phyloP scores from a whole-genome alignment of 257 asterid genomes.

The Parsonsia alboflavescens region DNA sequence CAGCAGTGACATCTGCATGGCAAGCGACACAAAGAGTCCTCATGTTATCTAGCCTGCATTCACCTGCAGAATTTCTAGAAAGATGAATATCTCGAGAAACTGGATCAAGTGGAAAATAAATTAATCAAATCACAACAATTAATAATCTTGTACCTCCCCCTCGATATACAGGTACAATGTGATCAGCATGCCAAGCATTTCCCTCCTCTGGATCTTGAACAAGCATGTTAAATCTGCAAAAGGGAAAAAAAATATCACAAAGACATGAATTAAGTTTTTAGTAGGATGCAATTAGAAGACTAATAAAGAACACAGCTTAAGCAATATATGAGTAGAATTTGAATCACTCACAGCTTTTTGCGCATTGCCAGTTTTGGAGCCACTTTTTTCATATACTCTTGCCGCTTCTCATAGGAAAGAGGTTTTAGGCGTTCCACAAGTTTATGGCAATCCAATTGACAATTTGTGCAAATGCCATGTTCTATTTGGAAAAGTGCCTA shows the following conservation, averaged over 20 bases:
- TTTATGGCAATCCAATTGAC: slow-evolving; percentile 73
- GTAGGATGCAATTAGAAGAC: neutral
- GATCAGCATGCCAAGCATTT: slow-evolving; percentile 99
- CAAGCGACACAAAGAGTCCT: slow-evolving; percentile 97
- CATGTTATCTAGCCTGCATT: slow-evolving; percentile 91
- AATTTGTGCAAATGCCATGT: slow-evolving; percentile 73
- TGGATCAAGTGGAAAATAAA: neutral
- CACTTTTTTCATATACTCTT: slow-evolving; percentile 45
- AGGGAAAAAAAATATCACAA: neutral
- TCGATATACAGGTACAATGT: slow-evolving; percentile 74
- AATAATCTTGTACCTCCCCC: slow-evolving; percentile 72
- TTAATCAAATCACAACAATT: neutral
- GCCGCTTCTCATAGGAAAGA: slow-evolving; percentile 61
- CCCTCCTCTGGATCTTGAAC: slow-evolving; percentile 75
- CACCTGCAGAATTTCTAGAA: slow-evolving; percentile 53
- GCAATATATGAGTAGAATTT: neutral
- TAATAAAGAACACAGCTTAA: neutral
- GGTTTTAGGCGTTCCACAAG: slow-evolving; percentile 69
- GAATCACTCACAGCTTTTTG: slow-evolving; percentile 53
- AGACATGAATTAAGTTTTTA: neutral
- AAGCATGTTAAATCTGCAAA: slow-evolving; percentile 66
- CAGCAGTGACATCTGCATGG: slow-evolving; percentile 79
- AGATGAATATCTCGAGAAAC: neutral
- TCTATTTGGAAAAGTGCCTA: slow-evolving; percentile 84
- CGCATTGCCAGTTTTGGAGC: slow-evolving; percentile 68